Conservation (phyloP, 768 basidiomycete species). For the Coprinellus aureogranulatus region DNA sequence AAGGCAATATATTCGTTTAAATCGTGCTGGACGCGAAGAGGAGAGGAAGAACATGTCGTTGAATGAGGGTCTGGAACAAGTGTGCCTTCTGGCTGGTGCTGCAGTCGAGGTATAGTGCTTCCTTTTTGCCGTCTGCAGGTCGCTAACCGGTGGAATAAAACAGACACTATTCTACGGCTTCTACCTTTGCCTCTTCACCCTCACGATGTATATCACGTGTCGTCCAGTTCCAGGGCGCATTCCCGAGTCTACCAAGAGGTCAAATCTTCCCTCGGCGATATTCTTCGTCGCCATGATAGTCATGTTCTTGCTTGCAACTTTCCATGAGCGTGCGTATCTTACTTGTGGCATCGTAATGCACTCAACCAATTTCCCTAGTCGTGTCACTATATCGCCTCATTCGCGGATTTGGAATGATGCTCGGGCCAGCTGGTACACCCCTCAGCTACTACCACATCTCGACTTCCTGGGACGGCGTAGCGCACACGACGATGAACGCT, state of each 20-base stretch:
- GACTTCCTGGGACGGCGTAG: constrained; percentile 22
- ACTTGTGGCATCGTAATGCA: too few species aligned
- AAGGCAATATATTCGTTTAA: too few species aligned
- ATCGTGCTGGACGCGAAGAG: too few species aligned
- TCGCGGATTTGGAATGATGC: constrained; percentile 18
- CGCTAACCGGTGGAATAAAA: too few species aligned
- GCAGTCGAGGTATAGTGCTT: too few species aligned
- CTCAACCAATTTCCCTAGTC: constrained; percentile 6
- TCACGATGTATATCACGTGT: constrained; percentile 18
- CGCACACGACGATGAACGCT: constrained; percentile 19
- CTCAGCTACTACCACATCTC: constrained; percentile 20
- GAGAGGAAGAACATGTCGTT: too few species aligned
- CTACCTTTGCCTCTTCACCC: constrained; percentile 18
- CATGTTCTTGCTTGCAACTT: constrained; percentile 22
- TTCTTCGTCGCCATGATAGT: constrained; percentile 21
- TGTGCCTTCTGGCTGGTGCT: too few species aligned
- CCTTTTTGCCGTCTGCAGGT: too few species aligned
- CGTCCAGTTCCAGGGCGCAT: constrained; percentile 7
- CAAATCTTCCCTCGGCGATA: constrained; percentile 13
- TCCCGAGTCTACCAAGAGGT: constrained; percentile 7
- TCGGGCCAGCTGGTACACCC: constrained; percentile 14
- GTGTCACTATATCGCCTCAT: constrained; percentile 22
- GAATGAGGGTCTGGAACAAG: too few species aligned
- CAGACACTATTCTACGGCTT: constrained; percentile 10
- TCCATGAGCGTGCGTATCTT: constrained; percentile 22